phyloP scores from a whole-genome alignment of 257 asterid species.

The Solanum pimpinellifolium region DNA sequence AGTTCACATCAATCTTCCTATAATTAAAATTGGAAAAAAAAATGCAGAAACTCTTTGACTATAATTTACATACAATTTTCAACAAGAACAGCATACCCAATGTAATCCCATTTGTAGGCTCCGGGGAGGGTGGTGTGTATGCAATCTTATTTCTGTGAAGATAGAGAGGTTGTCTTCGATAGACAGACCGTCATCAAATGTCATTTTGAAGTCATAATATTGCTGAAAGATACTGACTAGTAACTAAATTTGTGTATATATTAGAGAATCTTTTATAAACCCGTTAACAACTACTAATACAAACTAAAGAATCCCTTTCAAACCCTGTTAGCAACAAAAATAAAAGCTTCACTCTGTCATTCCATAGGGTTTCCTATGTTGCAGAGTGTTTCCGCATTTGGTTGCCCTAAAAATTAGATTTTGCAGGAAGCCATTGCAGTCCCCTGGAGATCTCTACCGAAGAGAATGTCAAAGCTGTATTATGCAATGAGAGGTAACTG shows the following conservation, averaged over 20 bases:
- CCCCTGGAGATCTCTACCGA: slow-evolving; percentile 88
- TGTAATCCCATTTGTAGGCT: background rate
- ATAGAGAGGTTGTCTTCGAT: background rate
- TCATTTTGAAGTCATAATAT: background rate
- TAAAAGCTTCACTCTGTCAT: background rate
- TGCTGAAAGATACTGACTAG: background rate
- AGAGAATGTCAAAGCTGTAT: slow-evolving; percentile 70
- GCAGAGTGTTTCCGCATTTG: background rate
- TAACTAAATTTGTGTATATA: background rate
- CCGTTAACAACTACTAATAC: background rate
- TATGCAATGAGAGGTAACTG: slow-evolving; percentile 81
- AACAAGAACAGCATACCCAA: background rate
- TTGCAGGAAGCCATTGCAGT: slow-evolving; percentile 74
- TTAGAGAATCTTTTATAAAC: background rate
- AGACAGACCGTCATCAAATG: background rate
- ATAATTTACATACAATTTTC: background rate
- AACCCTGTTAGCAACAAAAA: background rate
- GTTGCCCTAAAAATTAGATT: background rate
- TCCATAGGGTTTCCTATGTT: slow-evolving; percentile 1
- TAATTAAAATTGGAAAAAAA: background rate
- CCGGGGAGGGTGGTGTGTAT: background rate
- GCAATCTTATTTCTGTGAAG: background rate
- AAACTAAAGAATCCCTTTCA: background rate
- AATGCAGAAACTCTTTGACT: background rate
- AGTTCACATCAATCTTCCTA: background rate